Evolutionary conservation across 2,329 filamentous ascomycete species (phyloP), one percentile per base, ranked within the genome.

Genomic region (Aspergillus sp.): DNA sequence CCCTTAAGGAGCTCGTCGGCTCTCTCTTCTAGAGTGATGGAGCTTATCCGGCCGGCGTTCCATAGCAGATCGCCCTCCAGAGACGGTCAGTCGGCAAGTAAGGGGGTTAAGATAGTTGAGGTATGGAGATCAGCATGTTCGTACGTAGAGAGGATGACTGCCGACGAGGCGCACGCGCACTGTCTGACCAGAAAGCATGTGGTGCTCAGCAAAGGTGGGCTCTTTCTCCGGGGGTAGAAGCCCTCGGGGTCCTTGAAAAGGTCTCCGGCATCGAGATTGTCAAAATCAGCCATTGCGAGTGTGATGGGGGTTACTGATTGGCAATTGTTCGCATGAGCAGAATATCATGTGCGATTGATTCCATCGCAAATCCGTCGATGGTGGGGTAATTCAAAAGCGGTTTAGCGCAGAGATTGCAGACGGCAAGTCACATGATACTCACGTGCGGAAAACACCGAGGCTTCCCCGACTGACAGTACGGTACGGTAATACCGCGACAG

Each of bases 31-130:
- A 96, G 81, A 67, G 90, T 90, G 53, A 82, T 75, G 11, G 90
- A 81, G 39, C 91, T 78, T 33, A 88, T 81, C 49, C 87, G 85
- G 47, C 85, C 85, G 48, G 88, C 90, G 66, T 96, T 94, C 91
- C 91, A 97, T 28, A 96, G 78, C 52, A 87, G 78, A 67, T 96
- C 88, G 11, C 88, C 90, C 81, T 81, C 56, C 50, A 48, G 45
- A 46, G 44, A 40, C 42, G 34, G 50, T 59, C 51, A 57, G 56
- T 56, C 39, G 47, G 38, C 9, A 33, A 13, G 38, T 26, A 31
- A 27, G 27, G 32, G 26, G 27, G 1, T 3, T 46, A 12, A 3
- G 7, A 32, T 30, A 34, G 47, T 44, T 33, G 31, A 11, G 36
- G 27, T 4, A 13, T 19, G 19, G 19, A 19, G 10, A 13, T 36